Evolutionary conservation across 2,329 filamentous ascomycete species (phyloP), one percentile per base, ranked within the genome.

Genomic region (Chaetoscypha palmicola): DNA sequence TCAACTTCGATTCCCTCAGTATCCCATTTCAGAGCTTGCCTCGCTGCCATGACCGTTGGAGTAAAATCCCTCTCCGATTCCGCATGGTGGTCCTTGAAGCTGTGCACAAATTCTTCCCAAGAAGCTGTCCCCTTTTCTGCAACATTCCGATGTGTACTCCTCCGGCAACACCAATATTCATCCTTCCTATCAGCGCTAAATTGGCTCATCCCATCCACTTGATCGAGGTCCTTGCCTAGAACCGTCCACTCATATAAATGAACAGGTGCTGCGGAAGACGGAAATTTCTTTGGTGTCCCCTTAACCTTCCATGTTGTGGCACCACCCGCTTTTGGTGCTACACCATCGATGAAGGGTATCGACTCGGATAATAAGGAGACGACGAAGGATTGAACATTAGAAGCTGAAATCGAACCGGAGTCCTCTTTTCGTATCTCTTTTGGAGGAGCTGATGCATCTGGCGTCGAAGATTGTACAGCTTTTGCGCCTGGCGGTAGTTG

Each of bases 91-190:
- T 74, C 68, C 53, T 79, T 76, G 59, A 87, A 73, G 50, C 69
- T 71, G 24, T 61, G 61, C 28, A 72, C 68, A 59, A 87, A 84
- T 61, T 88, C 83, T 0, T 65, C 66, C 74, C 79, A 86, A 35
- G 59, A 67, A 8, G 80, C 82, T 1, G 79, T 79, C 7, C 76
- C 72, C 19, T 56, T 56, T 30, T 63, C 64, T 14, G 67, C 64
- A 4, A 62, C 64, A 55, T 82, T 71, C 45, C 66, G 66, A 59
- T 88, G 83, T 32, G 74, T 64, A 58, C 78, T 83, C 34, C 71
- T 71, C 44, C 84, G 72, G 31, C 76, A 76, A 41, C 73, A 73
- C 83, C 83, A 88, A 14, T 68, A 72, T 62, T 84, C 81, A 23
- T 55, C 48, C 40, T 61, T 58, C 47, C 64, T 61, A 47, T 60